Percentiles rank a stretch among this genome's conserved stretches.
Conservation (phyloP, 2,329 filamentous ascomycete genomes). For the Arthrinium puccinioides region DNA sequence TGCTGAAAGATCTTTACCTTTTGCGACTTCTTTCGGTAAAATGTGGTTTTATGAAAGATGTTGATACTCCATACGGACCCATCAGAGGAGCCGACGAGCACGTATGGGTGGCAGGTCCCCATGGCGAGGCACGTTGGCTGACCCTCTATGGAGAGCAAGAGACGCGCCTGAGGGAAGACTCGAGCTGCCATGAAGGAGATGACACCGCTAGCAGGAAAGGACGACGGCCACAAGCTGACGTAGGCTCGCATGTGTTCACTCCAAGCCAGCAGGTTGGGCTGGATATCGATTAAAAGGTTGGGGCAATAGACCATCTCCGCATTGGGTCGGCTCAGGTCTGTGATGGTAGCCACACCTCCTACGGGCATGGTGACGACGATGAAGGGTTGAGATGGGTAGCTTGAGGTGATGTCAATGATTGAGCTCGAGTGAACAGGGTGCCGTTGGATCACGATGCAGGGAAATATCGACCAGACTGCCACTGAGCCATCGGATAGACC, state of each 20-base stretch:
- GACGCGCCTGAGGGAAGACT: conserved; percentile 44
- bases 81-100: conserved; percentile 45
- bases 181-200: conserved; percentile 46
- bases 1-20: conserved; percentile 45
- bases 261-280: conserved; percentile 47
- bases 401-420: conserved; percentile 47
- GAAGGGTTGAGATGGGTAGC: conserved; percentile 49
- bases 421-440: conserved; percentile 46
- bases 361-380: conserved; percentile 48
- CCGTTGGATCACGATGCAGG: conserved; percentile 39
- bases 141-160: conserved; percentile 43
- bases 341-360: conserved; percentile 43
- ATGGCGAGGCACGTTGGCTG: conserved; percentile 42
- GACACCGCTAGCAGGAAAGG: conserved; percentile 43
- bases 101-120: conserved; percentile 44
- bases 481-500: conserved; percentile 52
- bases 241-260: conserved; percentile 49
- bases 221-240: conserved; percentile 43
- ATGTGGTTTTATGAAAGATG: conserved; percentile 34
- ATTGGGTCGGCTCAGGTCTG: conserved; percentile 45
- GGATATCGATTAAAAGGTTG: conserved; percentile 41
- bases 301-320: conserved; percentile 47
- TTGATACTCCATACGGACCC: conserved; percentile 45
- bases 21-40: conserved; percentile 29
- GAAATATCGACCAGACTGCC: conserved; percentile 48